Base-by-base conservation (phyloP, 2,329 filamentous ascomycete genomes). In the Gyromitra esculenta region DNA sequence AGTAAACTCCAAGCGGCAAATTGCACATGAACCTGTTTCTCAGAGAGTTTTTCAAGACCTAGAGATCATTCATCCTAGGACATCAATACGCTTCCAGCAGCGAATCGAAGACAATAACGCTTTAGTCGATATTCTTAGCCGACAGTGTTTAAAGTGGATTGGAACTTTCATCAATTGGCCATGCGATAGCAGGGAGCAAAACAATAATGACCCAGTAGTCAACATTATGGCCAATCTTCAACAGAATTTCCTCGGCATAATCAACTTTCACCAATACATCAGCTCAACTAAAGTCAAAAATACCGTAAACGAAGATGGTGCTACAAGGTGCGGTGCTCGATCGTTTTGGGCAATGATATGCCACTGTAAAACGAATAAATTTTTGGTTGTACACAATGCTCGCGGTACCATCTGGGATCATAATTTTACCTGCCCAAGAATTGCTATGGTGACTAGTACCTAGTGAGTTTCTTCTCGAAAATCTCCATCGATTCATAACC, bases 311-410 rank as follows among this genome's bases (percentile, higher is more conserved):
- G 25, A 59, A 18, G 25, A n/a, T 6, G 8, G 52, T 21, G 6
- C 8, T 35, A 31, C 39, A 6, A 43, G n/a, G 45, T 45, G 35
- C 39, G 18, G 35, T 3, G 8, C 31, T 8, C 39, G 18, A 13
- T 18, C 48, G 7, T 76, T 76, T 43, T 76, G 74, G 74, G 69
- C 62, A 15, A 73, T 76, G 13, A 76, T 76, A 73, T 76, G 74
- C n/a, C 69, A 76, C 31, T 73, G 74, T 13, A 76, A 64, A 52
- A 31, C 5, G 25, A 25, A 73, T 43, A 57, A 8, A 13, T 76
- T 76, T 57, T 31, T 76, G n/a, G 56, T 76, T 25, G 31, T 76
- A 25, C 39, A 73, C 21, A 67, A 71, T 52, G 56, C 68, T n/a
- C 35, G 63, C 13, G 69, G 74, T 31, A 62, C 63, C 11, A 35